Conservation (phyloP, 139 green algal species). For the Desmodesmus armatus region DNA sequence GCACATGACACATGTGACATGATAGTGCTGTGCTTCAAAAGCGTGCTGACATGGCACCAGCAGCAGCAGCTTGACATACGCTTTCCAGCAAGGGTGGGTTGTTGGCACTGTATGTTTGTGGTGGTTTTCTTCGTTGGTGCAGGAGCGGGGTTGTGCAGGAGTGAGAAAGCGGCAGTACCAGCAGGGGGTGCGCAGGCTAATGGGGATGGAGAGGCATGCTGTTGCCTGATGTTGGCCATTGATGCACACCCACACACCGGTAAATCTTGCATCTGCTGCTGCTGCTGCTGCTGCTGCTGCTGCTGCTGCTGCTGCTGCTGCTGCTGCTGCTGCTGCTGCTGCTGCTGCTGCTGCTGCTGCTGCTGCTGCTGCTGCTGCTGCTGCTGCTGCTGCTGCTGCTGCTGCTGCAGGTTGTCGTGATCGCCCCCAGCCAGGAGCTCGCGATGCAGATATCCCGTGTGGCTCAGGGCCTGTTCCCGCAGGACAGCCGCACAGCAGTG, state of each 20-base stretch:
- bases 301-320: background rate
- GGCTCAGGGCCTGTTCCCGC: slow-evolving; percentile 77
- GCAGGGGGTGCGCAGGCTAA: too few species aligned
- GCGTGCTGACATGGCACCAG: background rate
- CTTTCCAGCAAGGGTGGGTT: background rate
- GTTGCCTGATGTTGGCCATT: too few species aligned
- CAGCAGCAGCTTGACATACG: background rate
- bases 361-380: slow-evolving; percentile 1
- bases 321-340: background rate
- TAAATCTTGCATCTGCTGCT: too few species aligned
- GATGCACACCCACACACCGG: too few species aligned
- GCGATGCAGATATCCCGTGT: slow-evolving; percentile 94
- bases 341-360: background rate
- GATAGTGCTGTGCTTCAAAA: background rate
- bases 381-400: slow-evolving; percentile 41
- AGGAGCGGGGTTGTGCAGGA: too few species aligned
- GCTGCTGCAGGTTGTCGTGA: slow-evolving; percentile 73
- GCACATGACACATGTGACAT: too few species aligned
- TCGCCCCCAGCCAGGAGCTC: slow-evolving; percentile 93
- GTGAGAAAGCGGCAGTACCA: too few species aligned
- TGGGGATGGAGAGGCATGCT: too few species aligned
- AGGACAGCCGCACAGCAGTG: slow-evolving; percentile 69
- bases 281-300: background rate
- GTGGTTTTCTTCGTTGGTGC: too few species aligned
- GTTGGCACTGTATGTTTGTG: background rate